Base-by-base conservation (phyloP, 2,329 filamentous ascomycete species). In the Phoma sp. region DNA sequence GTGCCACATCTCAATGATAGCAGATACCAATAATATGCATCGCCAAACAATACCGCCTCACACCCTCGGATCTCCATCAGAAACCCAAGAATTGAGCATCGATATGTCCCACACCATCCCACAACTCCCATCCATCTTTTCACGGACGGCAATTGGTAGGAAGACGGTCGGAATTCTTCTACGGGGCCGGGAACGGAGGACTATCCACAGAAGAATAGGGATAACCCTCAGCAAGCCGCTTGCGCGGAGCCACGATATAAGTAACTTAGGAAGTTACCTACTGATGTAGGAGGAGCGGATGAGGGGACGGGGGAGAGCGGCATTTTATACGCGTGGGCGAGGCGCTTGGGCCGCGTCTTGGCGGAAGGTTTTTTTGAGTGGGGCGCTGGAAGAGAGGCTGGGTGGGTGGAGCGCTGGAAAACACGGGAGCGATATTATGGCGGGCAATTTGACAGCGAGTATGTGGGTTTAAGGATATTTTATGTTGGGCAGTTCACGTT, bases 101-200 rank as follows among this genome's bases (percentile, higher is more conserved):
- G 42, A 21, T 42, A 70, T 75, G 71, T 75, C 71, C 69, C 74
- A 72, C 67, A 68, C 70, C 73, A 74, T 75, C 74, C 74, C 74
- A 76, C 74, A 76, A 75, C 72, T 72, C 66, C 68, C 61, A 62
- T 73, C 74, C 71, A 76, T 72, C 68, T 73, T 75, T 73, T 70
- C 70, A 74, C 73, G 72, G 72, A 73, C 61, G 57, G 43, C 62
- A 74, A 62, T 73, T 76, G 73, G 64, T 72, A 72, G 68, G 73
- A 74, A 69, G 67, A 73, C 72, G 72, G 66, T 59, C 67, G 72
- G 65, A 60, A 57, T 71, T 54, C 18, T 47, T 76, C 72, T 74
- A 74, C 73, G 73, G 71, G 73, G 74, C 74, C 74, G 74, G 74
- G 74, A 76, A 76, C 74, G 74, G 74, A 76, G 71, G 73, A 73